Percentiles rank a stretch among this genome's conserved stretches.
These are phyloP conservation scores for Talaromyces ruber DNA, from an alignment of 495 filamentous ascomycete genomes.

Conservation along the genomic window DNA sequence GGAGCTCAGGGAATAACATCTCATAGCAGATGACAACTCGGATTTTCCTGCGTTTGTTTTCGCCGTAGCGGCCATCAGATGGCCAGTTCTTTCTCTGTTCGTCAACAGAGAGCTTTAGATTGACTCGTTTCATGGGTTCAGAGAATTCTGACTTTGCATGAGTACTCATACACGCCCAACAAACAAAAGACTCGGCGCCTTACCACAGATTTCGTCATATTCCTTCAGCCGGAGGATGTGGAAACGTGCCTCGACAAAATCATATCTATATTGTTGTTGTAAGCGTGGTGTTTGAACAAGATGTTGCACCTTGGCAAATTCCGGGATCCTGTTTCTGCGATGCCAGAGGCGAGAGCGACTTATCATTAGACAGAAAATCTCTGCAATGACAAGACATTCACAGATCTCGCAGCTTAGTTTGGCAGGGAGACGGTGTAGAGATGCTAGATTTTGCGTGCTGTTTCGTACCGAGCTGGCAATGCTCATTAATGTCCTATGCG, in stretches of 20 bases:
- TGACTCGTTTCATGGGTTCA: background rate
- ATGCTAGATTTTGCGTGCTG: background rate
- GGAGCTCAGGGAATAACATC: slow-evolving; percentile 1
- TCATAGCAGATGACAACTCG: background rate
- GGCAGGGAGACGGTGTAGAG: background rate
- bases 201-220: slow-evolving; percentile 11
- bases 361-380: slow-evolving; percentile 23
- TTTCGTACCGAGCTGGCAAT: slow-evolving; percentile 1
- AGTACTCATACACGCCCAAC: slow-evolving; percentile 4
- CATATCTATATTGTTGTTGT: slow-evolving; percentile 8
- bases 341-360: slow-evolving; percentile 9
- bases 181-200: slow-evolving; percentile 14
- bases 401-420: background rate
- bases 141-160: background rate
- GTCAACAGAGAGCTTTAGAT: slow-evolving; percentile 3
- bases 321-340: background rate
- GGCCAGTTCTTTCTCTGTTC: background rate
- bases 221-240: slow-evolving; percentile 10
- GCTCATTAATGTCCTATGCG: background rate
- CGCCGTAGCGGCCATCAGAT: background rate
- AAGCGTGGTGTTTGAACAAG: background rate
- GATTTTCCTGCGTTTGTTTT: background rate
- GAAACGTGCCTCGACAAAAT: slow-evolving; percentile 9
- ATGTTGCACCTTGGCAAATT: background rate
- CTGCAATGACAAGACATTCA: slow-evolving; percentile 11